Evolutionary conservation across 2,329 filamentous ascomycete genomes (phyloP).

Genomic region (Zymoseptoria crescenta): DNA sequence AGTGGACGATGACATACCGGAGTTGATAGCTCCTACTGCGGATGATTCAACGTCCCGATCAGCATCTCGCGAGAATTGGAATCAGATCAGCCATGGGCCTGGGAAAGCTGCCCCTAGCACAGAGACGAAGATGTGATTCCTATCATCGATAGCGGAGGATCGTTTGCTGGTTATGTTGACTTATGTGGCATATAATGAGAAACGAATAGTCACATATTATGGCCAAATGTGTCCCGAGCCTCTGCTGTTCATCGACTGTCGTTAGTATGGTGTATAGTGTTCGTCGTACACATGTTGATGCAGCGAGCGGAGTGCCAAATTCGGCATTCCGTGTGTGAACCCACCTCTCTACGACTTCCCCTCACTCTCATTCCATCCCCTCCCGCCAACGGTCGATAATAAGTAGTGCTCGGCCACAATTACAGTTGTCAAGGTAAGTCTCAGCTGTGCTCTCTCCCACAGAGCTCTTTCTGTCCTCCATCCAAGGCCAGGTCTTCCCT

Average conservation of each 20-base stretch:
- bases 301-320: neutral
- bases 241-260: too few species aligned
- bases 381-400: neutral
- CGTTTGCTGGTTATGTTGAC: neutral
- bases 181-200: neutral
- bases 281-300: neutral
- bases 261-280: too few species aligned
- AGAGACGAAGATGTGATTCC: neutral
- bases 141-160: neutral
- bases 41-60: constrained; percentile 24
- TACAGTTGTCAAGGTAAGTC: neutral
- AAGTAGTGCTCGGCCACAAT: neutral
- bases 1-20: constrained; percentile 51
- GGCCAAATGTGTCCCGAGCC: neutral
- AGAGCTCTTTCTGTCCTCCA: neutral
- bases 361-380: neutral
- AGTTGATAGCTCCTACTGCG: constrained; percentile 35
- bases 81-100: constrained; percentile 19
- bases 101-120: neutral
- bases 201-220: neutral
- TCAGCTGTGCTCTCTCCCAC: neutral
- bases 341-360: neutral
- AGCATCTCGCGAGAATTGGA: constrained; percentile 35
- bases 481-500: neutral
- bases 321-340: neutral